phyloP scores from a whole-genome alignment of 371 early-diverging fungal species.

The Circinella minor region DNA sequence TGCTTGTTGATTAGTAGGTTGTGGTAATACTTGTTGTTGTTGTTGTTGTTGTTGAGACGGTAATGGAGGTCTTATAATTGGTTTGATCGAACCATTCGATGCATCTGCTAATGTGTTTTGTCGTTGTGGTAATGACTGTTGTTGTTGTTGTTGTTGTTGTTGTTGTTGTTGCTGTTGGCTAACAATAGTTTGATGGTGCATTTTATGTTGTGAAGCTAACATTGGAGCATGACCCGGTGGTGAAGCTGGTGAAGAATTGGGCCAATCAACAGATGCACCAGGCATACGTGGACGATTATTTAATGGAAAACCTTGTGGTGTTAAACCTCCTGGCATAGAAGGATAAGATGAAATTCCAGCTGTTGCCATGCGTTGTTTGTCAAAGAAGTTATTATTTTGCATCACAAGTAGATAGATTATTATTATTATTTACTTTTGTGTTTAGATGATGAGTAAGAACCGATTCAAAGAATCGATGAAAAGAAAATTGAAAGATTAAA shows the following conservation, averaged over 20 bases:
- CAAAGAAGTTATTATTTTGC: conserved; percentile 1
- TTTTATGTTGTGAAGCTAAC: conserved; percentile 8
- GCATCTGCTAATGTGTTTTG: conserved; percentile 8
- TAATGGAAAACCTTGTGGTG: not conserved
- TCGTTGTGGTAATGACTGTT: not conserved
- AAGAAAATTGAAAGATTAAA: not conserved
- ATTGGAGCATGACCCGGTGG: conserved; percentile 2
- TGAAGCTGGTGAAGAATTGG: conserved; percentile 4
- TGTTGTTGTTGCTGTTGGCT: not conserved
- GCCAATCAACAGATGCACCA: conserved; percentile 1
- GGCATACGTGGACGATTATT: conserved; percentile 3
- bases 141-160: no score
- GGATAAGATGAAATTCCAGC: not conserved
- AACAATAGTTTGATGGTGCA: not conserved
- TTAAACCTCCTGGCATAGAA: not conserved
- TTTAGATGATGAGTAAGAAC: not conserved
- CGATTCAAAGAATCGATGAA: not conserved
- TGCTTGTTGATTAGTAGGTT: not conserved
- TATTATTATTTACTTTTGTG: not conserved
- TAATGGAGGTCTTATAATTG: not conserved
- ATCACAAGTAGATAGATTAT: not conserved
- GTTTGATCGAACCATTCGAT: conserved; percentile 6
- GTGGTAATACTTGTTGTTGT: not conserved
- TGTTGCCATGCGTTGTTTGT: conserved; percentile 9
- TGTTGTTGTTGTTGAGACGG: conserved; percentile 5